phyloP scores from a whole-genome alignment of 2,329 filamentous ascomycete species.

The Botryotinia convoluta region DNA sequence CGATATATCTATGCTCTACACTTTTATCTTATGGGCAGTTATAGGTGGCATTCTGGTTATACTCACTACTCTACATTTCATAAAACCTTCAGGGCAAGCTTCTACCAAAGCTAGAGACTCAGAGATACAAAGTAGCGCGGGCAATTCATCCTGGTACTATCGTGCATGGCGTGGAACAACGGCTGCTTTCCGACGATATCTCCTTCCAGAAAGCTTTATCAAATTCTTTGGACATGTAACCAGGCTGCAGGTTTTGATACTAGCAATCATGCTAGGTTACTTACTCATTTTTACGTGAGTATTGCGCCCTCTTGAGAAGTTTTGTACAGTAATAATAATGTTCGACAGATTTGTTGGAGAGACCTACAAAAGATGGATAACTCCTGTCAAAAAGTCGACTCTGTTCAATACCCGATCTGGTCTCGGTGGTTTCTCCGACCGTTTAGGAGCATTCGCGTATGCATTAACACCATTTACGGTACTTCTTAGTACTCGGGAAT shows the following conservation, averaged over 20 bases:
- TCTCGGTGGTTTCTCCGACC: slow-evolving; percentile 66
- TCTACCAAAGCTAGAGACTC: slow-evolving; percentile 30
- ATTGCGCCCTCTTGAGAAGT: slow-evolving; percentile 7
- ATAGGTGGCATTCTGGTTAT: slow-evolving; percentile 48
- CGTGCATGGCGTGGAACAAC: slow-evolving; percentile 27
- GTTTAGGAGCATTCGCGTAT: slow-evolving; percentile 68
- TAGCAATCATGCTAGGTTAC: slow-evolving; percentile 58
- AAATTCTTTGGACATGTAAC: slow-evolving; percentile 65
- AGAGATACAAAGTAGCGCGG: neutral
- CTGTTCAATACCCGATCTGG: slow-evolving; percentile 63
- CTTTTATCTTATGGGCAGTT: slow-evolving; percentile 55
- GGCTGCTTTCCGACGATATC: slow-evolving; percentile 39
- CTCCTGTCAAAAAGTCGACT: slow-evolving; percentile 57
- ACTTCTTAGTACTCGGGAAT: slow-evolving; percentile 66
- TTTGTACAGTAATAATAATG: neutral
- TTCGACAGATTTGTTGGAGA: slow-evolving; percentile 57
- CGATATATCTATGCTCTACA: slow-evolving; percentile 54
- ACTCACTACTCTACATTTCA: slow-evolving; percentile 41
- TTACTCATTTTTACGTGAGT: slow-evolving; percentile 61
- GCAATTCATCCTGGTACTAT: slow-evolving; percentile 28
- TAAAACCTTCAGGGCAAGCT: slow-evolving; percentile 23
- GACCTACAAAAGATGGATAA: slow-evolving; percentile 65
- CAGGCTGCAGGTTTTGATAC: slow-evolving; percentile 62
- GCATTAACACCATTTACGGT: slow-evolving; percentile 71
- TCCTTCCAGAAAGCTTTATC: slow-evolving; percentile 59